Base-by-base conservation (phyloP, 2,329 filamentous ascomycete genomes). In the Trichoderma brevicompactum region DNA sequence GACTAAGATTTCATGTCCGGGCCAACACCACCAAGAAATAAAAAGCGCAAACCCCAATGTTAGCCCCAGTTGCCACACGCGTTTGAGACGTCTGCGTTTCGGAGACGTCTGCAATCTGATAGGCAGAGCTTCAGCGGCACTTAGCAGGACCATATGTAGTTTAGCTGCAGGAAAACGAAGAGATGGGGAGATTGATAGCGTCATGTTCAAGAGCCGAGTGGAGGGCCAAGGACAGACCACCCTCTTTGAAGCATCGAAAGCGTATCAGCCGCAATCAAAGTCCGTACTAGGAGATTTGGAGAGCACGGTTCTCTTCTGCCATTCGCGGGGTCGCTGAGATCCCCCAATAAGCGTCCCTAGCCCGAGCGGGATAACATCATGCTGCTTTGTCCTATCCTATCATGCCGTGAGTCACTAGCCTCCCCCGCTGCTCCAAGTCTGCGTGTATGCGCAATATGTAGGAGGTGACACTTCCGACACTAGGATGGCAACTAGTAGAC, bases 1-100 rank as follows among this genome's bases (percentile, higher is more conserved):
- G 54, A 46, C 38, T 12, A 32, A 38, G 10, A 50, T 28, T 53
- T n/a, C 13, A 41, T 55, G 8, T 44, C 34, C 12, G 23, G 36
- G 12, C 49, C 50, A 53, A 50, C 34, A 64, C 36, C 28, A 32
- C 15, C 12, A 19, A n/a, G 23, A 28, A 8, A 10, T 5, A 40
- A 15, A 53, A 19, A 44, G 38, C 6, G 12, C 5, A 38, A 38
- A 49, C 17, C 50, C 43, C 58, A 64, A 28, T 19, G 41, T 50
- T 44, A 64, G 36, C 59, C 46, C 41, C 43, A 32, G 49, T 49
- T 56, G 50, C 55, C 55, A 65, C 64, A 48, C 7, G 43, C 50
- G 41, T 62, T 50, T 62, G 19, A 23, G 46, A 36, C 44, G 44
- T 44, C 44, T 59, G 12, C 23, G n/a, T 62, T 50, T 62, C 38